Evolutionary conservation across 2,329 filamentous ascomycete genomes (phyloP), one percentile per base, ranked within the genome.

Genomic region (Byssothecium circinans): DNA sequence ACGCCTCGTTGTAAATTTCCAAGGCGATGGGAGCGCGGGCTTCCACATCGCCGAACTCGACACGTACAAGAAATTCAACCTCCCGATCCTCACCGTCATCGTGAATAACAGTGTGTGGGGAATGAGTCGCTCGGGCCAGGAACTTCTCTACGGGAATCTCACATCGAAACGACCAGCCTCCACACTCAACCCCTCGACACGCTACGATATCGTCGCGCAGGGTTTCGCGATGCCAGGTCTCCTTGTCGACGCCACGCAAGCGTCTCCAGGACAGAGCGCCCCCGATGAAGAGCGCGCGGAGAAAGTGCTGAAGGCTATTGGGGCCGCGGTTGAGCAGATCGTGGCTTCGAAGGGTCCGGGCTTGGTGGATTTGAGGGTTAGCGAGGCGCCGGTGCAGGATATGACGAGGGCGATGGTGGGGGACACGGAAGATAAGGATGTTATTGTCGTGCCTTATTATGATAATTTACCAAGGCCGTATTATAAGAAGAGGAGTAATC

Each of bases 391-490:
- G 41, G 46, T 47, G 19, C 72, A 69, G 15, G 63, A 65, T 14
- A 59, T 52, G 23, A 73, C 71, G 7, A 61, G 62, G 49, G 57
- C 58, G 1, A 77, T 77, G 75, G 71, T 77, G n/a, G 71, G 71
- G 2, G 60, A 64, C 50, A 74, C 72, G 3, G 63, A 70, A 11
- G 71, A 75, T 57, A 63, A 65, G 37, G 62, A 75, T 52, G 67
- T 72, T 27, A 74, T 78, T 49, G 74, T 77, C 20, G 74, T 78
- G 43, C 75, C 75, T 2, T 78, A 78, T 52, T 77, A 78, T 55
- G 74, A 77, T 44, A 78, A 78, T 53, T 59, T 77, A 19, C 74
- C 74, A 0, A 57, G 72, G 40, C 62, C 67, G 18, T 61, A 58
- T 41, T 64, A 62, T 38, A 64, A 56, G 41, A 34, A 40, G 1